A percentile compares a stretch with the other conserved stretches of the same genome.
Conservation (phyloP, 345 rosid species). For the Euphorbia lathyris region DNA sequence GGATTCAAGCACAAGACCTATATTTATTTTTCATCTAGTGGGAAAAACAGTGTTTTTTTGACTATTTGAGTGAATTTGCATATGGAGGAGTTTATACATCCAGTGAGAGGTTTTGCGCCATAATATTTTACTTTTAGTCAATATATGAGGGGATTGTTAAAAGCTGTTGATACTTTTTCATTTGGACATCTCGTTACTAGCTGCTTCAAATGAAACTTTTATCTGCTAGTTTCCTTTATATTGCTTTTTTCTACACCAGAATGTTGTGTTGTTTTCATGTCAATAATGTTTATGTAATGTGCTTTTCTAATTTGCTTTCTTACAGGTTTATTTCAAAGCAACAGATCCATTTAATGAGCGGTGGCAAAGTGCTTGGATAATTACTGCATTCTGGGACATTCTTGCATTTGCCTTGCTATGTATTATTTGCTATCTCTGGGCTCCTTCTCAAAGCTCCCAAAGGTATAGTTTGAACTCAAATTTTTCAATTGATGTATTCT, state of each 20-base stretch:
- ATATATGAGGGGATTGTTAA: neutral
- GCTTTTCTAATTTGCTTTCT: conserved; percentile 5
- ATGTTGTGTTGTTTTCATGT: neutral
- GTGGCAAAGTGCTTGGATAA: conserved; percentile 94
- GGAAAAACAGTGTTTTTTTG: neutral
- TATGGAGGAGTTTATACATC: neutral
- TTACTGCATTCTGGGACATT: conserved; percentile 92
- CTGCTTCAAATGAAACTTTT: neutral
- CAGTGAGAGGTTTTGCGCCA: neutral
- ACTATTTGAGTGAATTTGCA: neutral
- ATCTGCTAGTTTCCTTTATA: neutral
- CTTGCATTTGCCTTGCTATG: conserved; percentile 71
- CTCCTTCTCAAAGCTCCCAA: conserved; percentile 88
- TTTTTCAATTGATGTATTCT: neutral
- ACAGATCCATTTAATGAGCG: conserved; percentile 92
- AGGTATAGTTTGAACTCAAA: conserved; percentile 38
- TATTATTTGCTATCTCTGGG: conserved; percentile 91
- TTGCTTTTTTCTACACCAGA: neutral
- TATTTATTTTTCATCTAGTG: neutral
- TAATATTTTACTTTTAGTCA: neutral
- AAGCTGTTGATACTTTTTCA: neutral
- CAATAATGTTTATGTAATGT: neutral
- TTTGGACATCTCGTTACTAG: neutral
- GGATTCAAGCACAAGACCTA: neutral
- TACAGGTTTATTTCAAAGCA: conserved; percentile 93